Conservation (phyloP, 2,329 filamentous ascomycete genomes). For the Xylaria sp. region DNA sequence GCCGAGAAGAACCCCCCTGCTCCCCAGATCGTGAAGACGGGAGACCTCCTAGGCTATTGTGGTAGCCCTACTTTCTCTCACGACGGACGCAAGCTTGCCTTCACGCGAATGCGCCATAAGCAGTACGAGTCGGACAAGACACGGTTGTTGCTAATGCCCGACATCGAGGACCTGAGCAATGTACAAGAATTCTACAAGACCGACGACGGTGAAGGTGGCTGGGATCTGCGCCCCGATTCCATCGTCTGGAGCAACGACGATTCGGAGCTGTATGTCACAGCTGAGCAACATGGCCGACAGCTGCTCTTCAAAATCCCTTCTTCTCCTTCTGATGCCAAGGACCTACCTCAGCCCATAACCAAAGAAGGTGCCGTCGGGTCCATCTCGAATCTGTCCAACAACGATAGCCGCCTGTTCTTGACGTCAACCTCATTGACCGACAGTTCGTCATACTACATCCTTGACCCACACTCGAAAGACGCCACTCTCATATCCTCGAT, state of each 20-base stretch:
- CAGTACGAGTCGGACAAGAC: constrained; percentile 80
- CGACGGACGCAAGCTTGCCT: constrained; percentile 65
- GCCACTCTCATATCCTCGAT: constrained; percentile 53
- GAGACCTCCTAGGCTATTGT: constrained; percentile 58
- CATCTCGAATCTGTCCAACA: constrained; percentile 46
- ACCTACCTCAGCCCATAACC: constrained; percentile 46
- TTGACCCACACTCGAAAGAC: constrained; percentile 42
- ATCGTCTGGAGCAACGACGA: constrained; percentile 56
- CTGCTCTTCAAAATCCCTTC: constrained; percentile 59
- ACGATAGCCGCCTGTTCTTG: constrained; percentile 51
- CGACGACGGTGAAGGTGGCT: constrained; percentile 56
- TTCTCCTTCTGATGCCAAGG: constrained; percentile 43
- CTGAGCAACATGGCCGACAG: constrained; percentile 61
- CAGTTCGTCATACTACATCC: constrained; percentile 62
- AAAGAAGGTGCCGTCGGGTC: constrained; percentile 50
- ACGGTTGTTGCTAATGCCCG: constrained; percentile 58
- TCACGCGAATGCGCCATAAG: constrained; percentile 69
- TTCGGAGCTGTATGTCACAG: constrained; percentile 63
- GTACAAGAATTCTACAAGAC: constrained; percentile 59
- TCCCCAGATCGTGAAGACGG: constrained; percentile 52
- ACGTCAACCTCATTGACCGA: constrained; percentile 66
- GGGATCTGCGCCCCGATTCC: constrained; percentile 54
- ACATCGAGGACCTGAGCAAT: constrained; percentile 52
- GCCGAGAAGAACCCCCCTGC: constrained; percentile 44
- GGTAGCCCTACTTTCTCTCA: constrained; percentile 67